Conservation (phyloP, 2,329 filamentous ascomycete genomes). For the Dothidotthia symphoricarpi region DNA sequence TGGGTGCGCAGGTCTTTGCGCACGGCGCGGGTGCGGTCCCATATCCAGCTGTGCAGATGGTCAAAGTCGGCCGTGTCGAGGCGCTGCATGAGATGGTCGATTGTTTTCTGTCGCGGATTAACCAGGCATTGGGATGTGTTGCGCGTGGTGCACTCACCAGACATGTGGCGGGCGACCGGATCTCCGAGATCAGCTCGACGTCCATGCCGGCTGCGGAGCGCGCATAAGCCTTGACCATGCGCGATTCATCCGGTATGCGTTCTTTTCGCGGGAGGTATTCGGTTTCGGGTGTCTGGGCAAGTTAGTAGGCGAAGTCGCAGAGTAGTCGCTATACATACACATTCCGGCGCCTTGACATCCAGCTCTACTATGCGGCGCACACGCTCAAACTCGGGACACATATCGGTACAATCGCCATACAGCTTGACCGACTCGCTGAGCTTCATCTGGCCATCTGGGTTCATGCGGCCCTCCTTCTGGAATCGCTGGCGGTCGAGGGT, state of each 20-base stretch:
- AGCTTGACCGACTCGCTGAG: slow-evolving; percentile 61
- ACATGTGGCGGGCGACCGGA: slow-evolving; percentile 55
- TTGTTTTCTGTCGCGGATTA: slow-evolving; percentile 37
- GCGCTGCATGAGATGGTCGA: slow-evolving; percentile 47
- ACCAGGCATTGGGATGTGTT: slow-evolving; percentile 16
- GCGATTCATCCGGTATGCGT: slow-evolving; percentile 48
- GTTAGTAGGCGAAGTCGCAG: background rate
- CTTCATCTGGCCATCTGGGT: slow-evolving; percentile 59
- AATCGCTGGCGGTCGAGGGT: slow-evolving; percentile 41
- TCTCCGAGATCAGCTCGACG: slow-evolving; percentile 62
- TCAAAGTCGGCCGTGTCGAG: slow-evolving; percentile 51
- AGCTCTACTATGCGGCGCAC: slow-evolving; percentile 62
- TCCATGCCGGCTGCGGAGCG: slow-evolving; percentile 63
- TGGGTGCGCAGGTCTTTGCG: slow-evolving; percentile 66
- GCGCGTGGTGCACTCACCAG: slow-evolving; percentile 27
- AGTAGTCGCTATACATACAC: slow-evolving; percentile 42
- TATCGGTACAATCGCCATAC: slow-evolving; percentile 60
- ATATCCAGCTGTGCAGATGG: slow-evolving; percentile 61
- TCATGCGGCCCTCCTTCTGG: slow-evolving; percentile 31
- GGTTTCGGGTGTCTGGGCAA: slow-evolving; percentile 27
- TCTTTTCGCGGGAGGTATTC: slow-evolving; percentile 33
- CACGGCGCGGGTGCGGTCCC: slow-evolving; percentile 64
- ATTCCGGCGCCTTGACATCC: slow-evolving; percentile 61
- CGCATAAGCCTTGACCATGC: slow-evolving; percentile 65
- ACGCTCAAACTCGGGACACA: slow-evolving; percentile 64